Base-by-base conservation (phyloP, 768 basidiomycete genomes). In the Leccinum boreale region DNA sequence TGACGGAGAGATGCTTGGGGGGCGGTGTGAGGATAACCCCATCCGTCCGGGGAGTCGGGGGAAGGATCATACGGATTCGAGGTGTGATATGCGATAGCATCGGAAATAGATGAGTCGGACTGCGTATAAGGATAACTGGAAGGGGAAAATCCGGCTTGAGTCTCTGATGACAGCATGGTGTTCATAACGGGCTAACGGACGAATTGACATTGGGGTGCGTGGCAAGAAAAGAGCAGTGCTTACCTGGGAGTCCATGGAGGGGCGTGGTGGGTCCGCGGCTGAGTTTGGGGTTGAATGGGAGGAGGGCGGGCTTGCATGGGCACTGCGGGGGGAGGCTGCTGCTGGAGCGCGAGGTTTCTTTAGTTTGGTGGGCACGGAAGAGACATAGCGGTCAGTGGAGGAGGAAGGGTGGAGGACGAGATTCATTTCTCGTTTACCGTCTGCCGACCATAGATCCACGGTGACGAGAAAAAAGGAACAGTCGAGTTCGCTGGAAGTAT, bases 391-490 rank as follows among this genome's bases (percentile, higher is more conserved):
- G 67, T 92, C 90, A 0, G 67, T 55, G 33, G 84, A 77, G 4
- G 92, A 85, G 1, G 89, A 89, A 0, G 94, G 92, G 67, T 94
- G 92, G 21, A 92, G 78, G 45, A 97, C 92, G 15, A 96, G 83
- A 70, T 96, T 96, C 77, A 89, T 88, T 68, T 96, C 92, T 29
- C 86, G 81, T 62, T 80, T 85, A 14, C 85, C 89, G 64, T 94
- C 92, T 46, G 79, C 80, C 0, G 91, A 92, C 90, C 93, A 96
- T 3, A 98, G 76, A 74, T 97, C 94, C n/a, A 92, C 92, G 17
- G 91, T 90, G 26, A 93, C 88, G 45, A 97, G 73, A 70, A 98
- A 92, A 74, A 94, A 95, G 1, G 90, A 89, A 60, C 81, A 85
- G 71, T 95, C 90, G 51, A 96, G 79, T 49, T 92, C 87, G 62